These are phyloP conservation scores for Psilocybe subaeruginosa DNA, from an alignment of 768 basidiomycete species.

Conservation along the genomic window DNA sequence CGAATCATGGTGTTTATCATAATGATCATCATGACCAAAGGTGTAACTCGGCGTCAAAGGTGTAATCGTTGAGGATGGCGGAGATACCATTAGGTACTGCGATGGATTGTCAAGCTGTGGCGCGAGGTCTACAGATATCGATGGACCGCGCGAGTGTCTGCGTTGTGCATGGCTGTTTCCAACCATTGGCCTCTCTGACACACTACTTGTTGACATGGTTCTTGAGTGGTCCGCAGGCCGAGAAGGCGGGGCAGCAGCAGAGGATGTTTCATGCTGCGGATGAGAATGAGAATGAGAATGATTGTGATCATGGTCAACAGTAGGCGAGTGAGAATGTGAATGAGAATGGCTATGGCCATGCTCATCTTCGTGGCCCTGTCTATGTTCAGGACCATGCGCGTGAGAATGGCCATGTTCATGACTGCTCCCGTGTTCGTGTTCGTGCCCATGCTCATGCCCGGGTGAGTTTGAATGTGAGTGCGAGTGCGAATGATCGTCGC, in stretches of 20 bases:
- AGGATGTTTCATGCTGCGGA: constrained; percentile 38
- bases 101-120: background rate
- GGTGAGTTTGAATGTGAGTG: constrained; percentile 32
- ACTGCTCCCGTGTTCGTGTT: constrained; percentile 16
- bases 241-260: background rate
- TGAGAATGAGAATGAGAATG: constrained; percentile 66
- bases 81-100: background rate
- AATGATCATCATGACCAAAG: constrained; percentile 54
- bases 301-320: constrained; percentile 34
- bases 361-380: constrained; percentile 14
- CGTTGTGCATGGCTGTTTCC: constrained; percentile 15
- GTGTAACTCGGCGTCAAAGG: constrained; percentile 74
- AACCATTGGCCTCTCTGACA: constrained; percentile 15
- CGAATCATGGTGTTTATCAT: constrained; percentile 45
- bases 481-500: constrained; percentile 23
- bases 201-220: constrained; percentile 18
- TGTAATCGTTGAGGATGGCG: constrained; percentile 30
- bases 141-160: constrained; percentile 24
- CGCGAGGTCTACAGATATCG: constrained; percentile 23
- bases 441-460: constrained; percentile 18
- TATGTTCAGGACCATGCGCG: constrained; percentile 22
- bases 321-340: constrained; percentile 20
- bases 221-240: constrained; percentile 47
- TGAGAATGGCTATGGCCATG: constrained; percentile 14
- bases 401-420: constrained; percentile 14